Conservation (phyloP, 2,329 filamentous ascomycete genomes). For the Colletotrichum euphorbiae region DNA sequence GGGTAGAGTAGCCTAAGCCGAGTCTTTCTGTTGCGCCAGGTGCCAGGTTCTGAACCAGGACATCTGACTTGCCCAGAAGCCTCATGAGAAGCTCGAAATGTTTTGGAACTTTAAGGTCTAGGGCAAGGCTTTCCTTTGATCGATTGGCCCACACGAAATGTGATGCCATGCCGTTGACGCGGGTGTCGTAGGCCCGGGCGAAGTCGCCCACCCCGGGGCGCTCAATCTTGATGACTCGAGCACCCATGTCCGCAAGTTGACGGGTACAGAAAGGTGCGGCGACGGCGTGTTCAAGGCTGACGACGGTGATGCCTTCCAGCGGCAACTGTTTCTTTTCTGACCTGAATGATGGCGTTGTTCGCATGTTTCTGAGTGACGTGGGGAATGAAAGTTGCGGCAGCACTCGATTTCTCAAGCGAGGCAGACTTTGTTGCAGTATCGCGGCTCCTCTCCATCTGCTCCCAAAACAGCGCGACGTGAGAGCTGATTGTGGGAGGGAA, state of each 20-base stretch:
- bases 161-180: constrained; percentile 61
- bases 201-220: constrained; percentile 64
- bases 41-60: constrained; percentile 65
- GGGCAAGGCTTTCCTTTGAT: constrained; percentile 64
- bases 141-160: constrained; percentile 69
- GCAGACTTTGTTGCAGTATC: not conserved
- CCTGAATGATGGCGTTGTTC: not conserved
- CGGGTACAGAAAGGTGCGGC: constrained; percentile 66
- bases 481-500: no score
- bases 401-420: not conserved
- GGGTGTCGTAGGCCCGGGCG: constrained; percentile 61
- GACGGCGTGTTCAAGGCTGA: constrained; percentile 66
- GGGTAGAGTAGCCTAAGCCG: constrained; percentile 58
- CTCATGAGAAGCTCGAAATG: constrained; percentile 58
- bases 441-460: no score
- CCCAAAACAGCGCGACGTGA: no score
- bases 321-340: constrained; percentile 33
- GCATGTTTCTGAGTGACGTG: not conserved
- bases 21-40: constrained; percentile 61
- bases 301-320: constrained; percentile 59
- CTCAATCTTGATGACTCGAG: constrained; percentile 66
- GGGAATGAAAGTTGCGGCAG: not conserved
- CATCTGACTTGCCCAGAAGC: constrained; percentile 58
- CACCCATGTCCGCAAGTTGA: constrained; percentile 65
- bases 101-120: constrained; percentile 59